Evolutionary conservation across 2,329 filamentous ascomycete genomes (phyloP), one percentile per base, ranked within the genome.

Genomic region (Alternaria longipes): DNA sequence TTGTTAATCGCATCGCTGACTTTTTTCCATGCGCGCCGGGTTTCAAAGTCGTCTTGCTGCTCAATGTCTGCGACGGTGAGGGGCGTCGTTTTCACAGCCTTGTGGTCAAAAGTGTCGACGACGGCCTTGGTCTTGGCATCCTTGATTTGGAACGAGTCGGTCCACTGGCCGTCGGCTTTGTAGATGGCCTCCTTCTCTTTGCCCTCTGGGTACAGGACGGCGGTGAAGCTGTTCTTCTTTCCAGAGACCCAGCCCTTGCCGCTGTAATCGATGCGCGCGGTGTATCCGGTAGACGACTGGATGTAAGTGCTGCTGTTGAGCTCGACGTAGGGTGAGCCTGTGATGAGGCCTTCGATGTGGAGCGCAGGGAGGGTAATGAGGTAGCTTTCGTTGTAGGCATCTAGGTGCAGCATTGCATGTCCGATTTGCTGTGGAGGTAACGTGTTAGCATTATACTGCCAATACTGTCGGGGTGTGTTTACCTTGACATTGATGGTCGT

Each of bases 161-260:
- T 96, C 95, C 95, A 99, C 77, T 96, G 92, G 24, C 95, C 95
- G 30, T 93, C 89, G 40, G 90, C 85, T n/a, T 89, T 92, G 84
- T 94, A 97, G 50, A 90, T 83, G 62, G 88, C 85, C 54, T 91
- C 90, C 80, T 90, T 91, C 79, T 90, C 92, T 80, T 81, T 88
- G 64, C 84, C 86, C 63, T 82, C 88, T 81, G 79, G 91, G 81
- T 91, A 93, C 59, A 98, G 78, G 24, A 84, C 84, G 14, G 93
- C 94, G 12, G 84, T 88, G 77, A 98, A 93, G 58, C 86, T 91
- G 82, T 98, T 98, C 84, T 97, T 97, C 85, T 97, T 97, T 68
- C 94, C 95, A 46, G 91, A 93, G 9, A 99, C 81, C 94, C 94
- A 99, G 59, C 94, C 94, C 78, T 93, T 94, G 73, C 94, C 94